Conservation (phyloP, 805 yeast genomes). For the Dipodascus albidus region DNA sequence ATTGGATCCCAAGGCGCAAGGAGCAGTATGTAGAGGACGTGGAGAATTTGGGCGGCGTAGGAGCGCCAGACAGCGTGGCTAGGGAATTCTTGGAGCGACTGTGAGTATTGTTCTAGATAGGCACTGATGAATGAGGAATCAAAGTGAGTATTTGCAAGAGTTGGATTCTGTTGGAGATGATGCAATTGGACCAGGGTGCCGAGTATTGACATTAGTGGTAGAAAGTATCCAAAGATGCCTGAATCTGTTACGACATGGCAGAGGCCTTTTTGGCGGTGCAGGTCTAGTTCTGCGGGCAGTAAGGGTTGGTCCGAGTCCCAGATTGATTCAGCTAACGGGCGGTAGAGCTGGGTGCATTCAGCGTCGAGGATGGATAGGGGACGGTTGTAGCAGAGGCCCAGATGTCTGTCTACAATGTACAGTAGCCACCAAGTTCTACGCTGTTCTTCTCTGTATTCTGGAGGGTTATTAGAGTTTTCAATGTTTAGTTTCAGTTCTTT, state of each 20-base stretch:
- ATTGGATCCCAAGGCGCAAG: slow-evolving; percentile 22
- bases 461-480: slow-evolving; percentile 14
- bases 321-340: slow-evolving; percentile 26
- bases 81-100: slow-evolving; percentile 10
- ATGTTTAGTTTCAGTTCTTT: slow-evolving; percentile 22
- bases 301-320: slow-evolving; percentile 24
- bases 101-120: slow-evolving; percentile 12
- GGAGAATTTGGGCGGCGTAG: slow-evolving; percentile 16
- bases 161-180: slow-evolving; percentile 18
- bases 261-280: slow-evolving; percentile 19
- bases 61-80: slow-evolving; percentile 16
- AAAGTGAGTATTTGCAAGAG: slow-evolving; percentile 11
- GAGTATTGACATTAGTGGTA: slow-evolving; percentile 26
- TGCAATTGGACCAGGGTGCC: slow-evolving; percentile 22
- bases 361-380: slow-evolving; percentile 25
- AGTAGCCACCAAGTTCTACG: slow-evolving; percentile 33
- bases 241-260: slow-evolving; percentile 19
- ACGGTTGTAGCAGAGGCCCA: slow-evolving; percentile 28
- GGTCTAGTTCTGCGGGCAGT: slow-evolving; percentile 23
- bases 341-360: slow-evolving; percentile 22
- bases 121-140: slow-evolving; percentile 10
- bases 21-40: slow-evolving; percentile 21
- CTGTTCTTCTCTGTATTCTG: slow-evolving; percentile 28
- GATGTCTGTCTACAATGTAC: slow-evolving; percentile 30
- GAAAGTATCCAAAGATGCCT: slow-evolving; percentile 31